Evolutionary conservation across 164 flowering plant genomes (phyloP), one percentile per base, ranked within the genome.

Genomic region (Vitis rupestris): DNA sequence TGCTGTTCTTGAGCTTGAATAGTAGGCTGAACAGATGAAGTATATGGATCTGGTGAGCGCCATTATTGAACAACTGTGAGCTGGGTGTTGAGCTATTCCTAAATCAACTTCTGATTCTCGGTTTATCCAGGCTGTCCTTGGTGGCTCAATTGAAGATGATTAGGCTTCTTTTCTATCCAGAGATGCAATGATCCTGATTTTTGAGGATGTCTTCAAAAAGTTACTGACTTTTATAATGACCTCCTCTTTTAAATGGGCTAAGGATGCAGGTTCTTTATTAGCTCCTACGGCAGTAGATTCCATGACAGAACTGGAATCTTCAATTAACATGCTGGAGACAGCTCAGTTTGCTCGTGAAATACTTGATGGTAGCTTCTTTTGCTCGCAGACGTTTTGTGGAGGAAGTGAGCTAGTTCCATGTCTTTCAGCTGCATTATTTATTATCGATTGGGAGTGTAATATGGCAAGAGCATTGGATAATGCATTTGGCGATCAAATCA

Each of bases 61-160:
- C 27, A 23, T 23, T 23, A 1, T 23, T 23, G 27, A 23, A 2
- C 27, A 23, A 23, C 27, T 23, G 27, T 23, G 2, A 23, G 27
- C 27, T 23, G 27, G 27, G 27, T 23, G 27, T 23, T 23, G 27
- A 23, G 27, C 27, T 23, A 1, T 23, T 23, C 2, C 27, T 2
- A 0, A 23, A 23, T 23, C 27, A 66, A 67, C 52, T 62, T 82
- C 82, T 63, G 74, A 74, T 65, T 67, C 82, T 61, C 86, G 73
- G 31, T 89, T 95, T 67, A 29, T 95, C 54, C 52, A 98, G 75
- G 85, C 89, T 64, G 86, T 85, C 79, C 81, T 95, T 76, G 98
- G 97, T 72, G 91, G 91, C 68, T 72, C 78, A 49, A 54, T 72
- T 52, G 87, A 82, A 67, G 80, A 77, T 66, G 82, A 80, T 66